These are phyloP conservation scores for Erythrobasidium hasegawianum DNA, from an alignment of 1,284 basidiomycete genomes.

Conservation along the genomic window DNA sequence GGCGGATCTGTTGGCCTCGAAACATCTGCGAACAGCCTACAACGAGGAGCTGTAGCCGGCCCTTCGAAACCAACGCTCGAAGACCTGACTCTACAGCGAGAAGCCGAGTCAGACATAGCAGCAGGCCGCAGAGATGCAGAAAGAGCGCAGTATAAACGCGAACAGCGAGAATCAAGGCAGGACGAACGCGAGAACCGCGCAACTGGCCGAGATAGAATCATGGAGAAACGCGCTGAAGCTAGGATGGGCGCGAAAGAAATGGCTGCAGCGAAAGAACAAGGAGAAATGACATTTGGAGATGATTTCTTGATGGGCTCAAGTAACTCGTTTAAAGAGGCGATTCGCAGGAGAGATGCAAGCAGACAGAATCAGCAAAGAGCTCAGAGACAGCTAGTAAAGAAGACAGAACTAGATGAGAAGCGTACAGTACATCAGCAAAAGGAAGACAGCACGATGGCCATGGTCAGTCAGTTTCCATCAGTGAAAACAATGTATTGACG, in stretches of 20 bases:
- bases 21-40: too few species aligned
- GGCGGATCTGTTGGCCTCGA: constrained; percentile 1
- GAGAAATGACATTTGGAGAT: constrained; percentile 28
- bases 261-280: constrained; percentile 31
- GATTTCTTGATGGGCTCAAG: constrained; percentile 16
- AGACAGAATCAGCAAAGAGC: constrained; percentile 12
- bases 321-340: constrained; percentile 29
- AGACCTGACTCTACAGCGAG: constrained; percentile 13
- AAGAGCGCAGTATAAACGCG: constrained; percentile 17
- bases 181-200: constrained; percentile 34
- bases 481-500: not conserved
- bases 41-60: not conserved
- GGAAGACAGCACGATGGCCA: constrained; percentile 32
- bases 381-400: constrained; percentile 20
- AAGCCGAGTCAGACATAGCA: constrained; percentile 18
- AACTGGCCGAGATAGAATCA: constrained; percentile 34
- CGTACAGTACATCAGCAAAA: constrained; percentile 23
- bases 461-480: constrained; percentile 5
- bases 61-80: constrained; percentile 22
- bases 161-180: constrained; percentile 24
- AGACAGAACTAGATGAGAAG: constrained; percentile 23
- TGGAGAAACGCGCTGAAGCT: constrained; percentile 33
- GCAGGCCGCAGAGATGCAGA: not conserved
- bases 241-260: constrained; percentile 12
- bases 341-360: constrained; percentile 28